Base-by-base conservation (phyloP, 352 stramenopile genomes). In the Phytophthora sojae region DNA sequence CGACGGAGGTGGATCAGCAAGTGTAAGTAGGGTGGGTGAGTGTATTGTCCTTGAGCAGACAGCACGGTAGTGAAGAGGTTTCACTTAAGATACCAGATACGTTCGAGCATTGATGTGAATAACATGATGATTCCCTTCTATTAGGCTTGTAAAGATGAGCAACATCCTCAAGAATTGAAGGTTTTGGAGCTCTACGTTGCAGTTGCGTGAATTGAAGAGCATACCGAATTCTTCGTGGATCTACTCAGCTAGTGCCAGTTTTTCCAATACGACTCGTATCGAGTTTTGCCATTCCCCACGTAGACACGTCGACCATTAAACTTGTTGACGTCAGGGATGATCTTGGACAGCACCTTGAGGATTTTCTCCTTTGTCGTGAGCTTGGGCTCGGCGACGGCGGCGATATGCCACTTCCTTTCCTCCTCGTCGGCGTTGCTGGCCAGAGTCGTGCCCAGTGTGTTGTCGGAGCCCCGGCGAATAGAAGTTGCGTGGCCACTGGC, bases 1-100 rank as follows among this genome's bases (percentile, higher is more conserved):
- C 57, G 67, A 64, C 32, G 50, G 63, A 76, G 9, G 57, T 42
- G 3, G 69, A 57, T 5, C 63, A 59, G 57, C 69, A 76, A 42
- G 69, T 69, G 57, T 76, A 76, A 72, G 49, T 23, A 35, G 23
- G n/a, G 7, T 21, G 21, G 12, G 6, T 21, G 42, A 21, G 42
- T n/a, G 37, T n/a, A 15, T 44, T 44, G 47, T 53, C 30, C 47
- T 6, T 9, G 3, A 53, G 21, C 26, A 29, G 19, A 21, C 29
- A 5, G 45, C 45, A 52, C n/a, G 26, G 23, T 19, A 32, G 49
- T 32, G 12, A 30, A 30, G 26, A 30, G 26, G 0, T 7, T 30
- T 30, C 26, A 30, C 26, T 4, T 4, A 35, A 21, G 21, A 21
- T 21, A 21, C 21, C 21, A n/a, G 21, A 32, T 37, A 32, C 19